Conservation (phyloP, 1,284 basidiomycete species). For the Meira miltonrushii region DNA sequence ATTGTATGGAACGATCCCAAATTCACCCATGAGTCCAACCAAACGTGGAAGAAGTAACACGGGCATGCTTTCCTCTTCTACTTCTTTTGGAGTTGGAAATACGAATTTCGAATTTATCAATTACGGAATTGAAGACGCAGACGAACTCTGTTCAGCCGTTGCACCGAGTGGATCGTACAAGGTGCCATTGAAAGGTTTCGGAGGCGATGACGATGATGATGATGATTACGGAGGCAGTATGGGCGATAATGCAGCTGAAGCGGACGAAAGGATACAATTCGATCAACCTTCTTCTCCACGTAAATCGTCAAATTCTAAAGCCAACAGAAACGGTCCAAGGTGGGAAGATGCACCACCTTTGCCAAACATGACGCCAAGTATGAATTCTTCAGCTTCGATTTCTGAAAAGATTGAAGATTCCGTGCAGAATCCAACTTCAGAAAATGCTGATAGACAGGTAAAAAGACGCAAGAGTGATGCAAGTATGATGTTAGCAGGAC, state of each 20-base stretch:
- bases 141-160: constrained; percentile 48
- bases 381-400: too few relatives aligned
- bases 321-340: not conserved
- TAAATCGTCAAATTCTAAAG: too few relatives aligned
- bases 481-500: not conserved
- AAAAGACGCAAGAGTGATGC: constrained; percentile 4
- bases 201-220: constrained; percentile 2
- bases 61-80: not conserved
- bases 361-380: too few relatives aligned
- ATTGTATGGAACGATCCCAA: not conserved
- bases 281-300: not conserved
- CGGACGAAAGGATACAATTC: too few relatives aligned
- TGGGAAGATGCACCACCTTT: not conserved
- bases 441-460: not conserved
- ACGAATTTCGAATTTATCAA: constrained; percentile 41
- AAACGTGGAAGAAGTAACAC: not conserved
- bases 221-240: constrained; percentile 1
- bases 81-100: not conserved
- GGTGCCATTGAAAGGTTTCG: constrained; percentile 38
- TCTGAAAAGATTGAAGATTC: too few relatives aligned
- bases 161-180: constrained; percentile 48
- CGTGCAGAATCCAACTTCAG: too few relatives aligned
- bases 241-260: not conserved
- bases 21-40: not conserved
- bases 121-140: constrained; percentile 49